Evolutionary conservation across 306 rosid genomes (phyloP), one percentile per base, ranked within the genome.

Genomic region (Lotus japonicus): DNA sequence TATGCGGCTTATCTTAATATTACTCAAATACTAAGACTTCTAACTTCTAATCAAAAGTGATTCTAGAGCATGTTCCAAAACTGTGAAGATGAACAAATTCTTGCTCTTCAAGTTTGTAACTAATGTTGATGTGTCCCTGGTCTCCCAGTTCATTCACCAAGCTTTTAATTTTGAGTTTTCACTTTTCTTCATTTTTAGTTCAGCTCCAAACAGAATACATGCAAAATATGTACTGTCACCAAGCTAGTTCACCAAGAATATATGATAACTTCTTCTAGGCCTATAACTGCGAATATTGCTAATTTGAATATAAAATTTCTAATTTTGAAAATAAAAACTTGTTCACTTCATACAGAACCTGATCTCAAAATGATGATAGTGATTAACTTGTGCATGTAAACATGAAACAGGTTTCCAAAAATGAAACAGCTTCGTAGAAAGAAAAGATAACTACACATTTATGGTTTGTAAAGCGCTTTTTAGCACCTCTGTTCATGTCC

Each of bases 401-500:
- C 69, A 60, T 9, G 56, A 39, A 36, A 26, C 66, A 71, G 13
- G 61, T 26, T 77, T 39, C 0, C 7, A 45, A 12, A 35, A 72
- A 35, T 9, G 55, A 74, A 39, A 70, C 43, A 44, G 36, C 66
- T 45, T 46, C 61, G 75, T 62, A 74, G 5, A 71, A 75, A 71
- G 86, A 75, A 60, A n/a, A 59, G 35, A 58, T 73, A 77, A 77
- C 84, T 71, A 53, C 62, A 35, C 62, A 71, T 80, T 70, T 74
- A 68, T 51, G 15, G 36, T 31, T 58, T 13, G 53, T 41, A 16
- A 35, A 44, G 14, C 81, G 89, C 86, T 66, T 86, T 79, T 89
- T 89, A 35, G 87, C 84, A 26, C 96, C 98, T 95, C n/a, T 79
- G 70, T 89, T 92, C 88, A 87, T 77, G 61, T 92, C 96, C 11